Evolutionary conservation across 2,329 filamentous ascomycete genomes (phyloP), one percentile per base, ranked within the genome.

Genomic region (Aspergillus tubingensis): DNA sequence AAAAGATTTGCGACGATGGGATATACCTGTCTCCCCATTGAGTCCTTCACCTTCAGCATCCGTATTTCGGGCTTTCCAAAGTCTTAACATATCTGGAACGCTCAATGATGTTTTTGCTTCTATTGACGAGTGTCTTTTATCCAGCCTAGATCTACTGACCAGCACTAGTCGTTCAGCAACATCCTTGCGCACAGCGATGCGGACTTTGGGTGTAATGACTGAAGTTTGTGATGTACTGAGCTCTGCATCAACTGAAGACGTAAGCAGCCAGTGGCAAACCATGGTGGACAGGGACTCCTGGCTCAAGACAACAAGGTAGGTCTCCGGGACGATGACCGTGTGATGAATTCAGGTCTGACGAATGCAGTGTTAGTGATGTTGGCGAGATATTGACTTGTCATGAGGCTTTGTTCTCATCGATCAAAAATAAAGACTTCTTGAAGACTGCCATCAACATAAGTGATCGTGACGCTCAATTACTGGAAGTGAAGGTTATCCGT

Each of bases 1-100:
- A 19, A 86, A 91, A 61, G 90, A 89, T 65, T 81, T 98, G 15
- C 92, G 95, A 67, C 89, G 94, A 69, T 99, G 95, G 95, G 93
- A 97, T 72, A 83, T 98, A 19, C 90, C 91, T 13, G 87, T 88
- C 0, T 91, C 92, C 0, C 80, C 83, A 7, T 78, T 82, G 2
- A 85, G 83, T 52, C 80, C 83, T 11, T 88, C 86, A 30, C 86
- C 89, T 58, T 82, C 88, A 1, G 87, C 89, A 3, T 88, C 86
- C 1, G 80, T 94, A 0, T 97, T 96, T 77, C 90, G 88, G 68
- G 87, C 88, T 0, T 92, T 96, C 61, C 92, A 96, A 72, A 86
- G 87, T 21, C 83, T 97, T 62, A 86, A 91, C 69, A 87, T 87
- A 64, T 87, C 88, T 2, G 80, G 82, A 8, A 85, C 87, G 52